Percentiles rank a stretch among this genome's conserved stretches.
phyloP scores from a whole-genome alignment of 2,329 filamentous ascomycete genomes.

The Rachicladosporium sp. region DNA sequence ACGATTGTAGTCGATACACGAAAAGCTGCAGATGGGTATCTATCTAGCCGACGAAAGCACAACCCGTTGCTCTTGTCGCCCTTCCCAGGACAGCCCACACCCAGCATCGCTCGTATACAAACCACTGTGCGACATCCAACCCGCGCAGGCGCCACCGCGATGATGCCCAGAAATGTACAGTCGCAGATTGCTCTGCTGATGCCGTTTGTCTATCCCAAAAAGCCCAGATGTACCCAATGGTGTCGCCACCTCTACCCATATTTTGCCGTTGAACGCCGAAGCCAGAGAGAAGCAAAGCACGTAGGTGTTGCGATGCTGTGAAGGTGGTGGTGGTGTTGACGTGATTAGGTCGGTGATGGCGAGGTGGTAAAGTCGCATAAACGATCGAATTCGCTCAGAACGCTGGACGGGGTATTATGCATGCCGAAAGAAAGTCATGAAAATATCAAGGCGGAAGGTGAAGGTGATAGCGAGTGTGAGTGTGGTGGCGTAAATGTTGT shows the following conservation, averaged over 20 bases:
- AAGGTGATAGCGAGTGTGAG: conserved; percentile 3
- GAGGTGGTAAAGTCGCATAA: conserved; percentile 2
- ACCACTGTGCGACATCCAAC: no score
- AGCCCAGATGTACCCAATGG: conserved; percentile 4
- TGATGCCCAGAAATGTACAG: no score
- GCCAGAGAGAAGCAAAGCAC: conserved; percentile 2
- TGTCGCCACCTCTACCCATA: conserved; percentile 7
- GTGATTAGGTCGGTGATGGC: conserved; percentile 1
- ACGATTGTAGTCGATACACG: no score
- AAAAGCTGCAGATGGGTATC: no score
- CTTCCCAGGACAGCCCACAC: no score
- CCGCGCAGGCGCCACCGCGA: no score
- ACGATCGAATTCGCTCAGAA: conserved; percentile 7
- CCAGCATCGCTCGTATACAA: no score
- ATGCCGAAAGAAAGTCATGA: conserved; percentile 3
- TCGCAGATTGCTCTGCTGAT: conserved; percentile 7
- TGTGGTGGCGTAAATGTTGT: not conserved
- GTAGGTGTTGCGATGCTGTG: not conserved
- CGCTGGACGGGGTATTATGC: conserved; percentile 9
- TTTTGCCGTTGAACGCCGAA: conserved; percentile 5
- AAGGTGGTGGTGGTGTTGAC: not conserved
- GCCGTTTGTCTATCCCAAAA: conserved; percentile 3
- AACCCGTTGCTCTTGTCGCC: no score
- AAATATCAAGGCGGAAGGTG: conserved; percentile 1
- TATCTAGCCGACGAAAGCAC: no score